phyloP scores from a whole-genome alignment of 805 yeast genomes.

The Naumovozyma baii region DNA sequence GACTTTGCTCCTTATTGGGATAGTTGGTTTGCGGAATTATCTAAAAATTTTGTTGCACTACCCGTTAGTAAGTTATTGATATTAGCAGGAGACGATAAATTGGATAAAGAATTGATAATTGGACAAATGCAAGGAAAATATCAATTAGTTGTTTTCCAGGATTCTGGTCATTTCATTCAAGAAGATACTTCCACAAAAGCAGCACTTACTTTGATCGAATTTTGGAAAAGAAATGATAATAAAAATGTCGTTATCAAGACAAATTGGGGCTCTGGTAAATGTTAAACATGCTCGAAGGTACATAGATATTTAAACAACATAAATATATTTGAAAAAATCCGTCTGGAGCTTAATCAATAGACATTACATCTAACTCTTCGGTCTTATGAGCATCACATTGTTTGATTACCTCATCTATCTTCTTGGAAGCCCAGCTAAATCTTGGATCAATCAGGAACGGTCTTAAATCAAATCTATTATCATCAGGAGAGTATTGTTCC shows the following conservation, averaged over 20 bases:
- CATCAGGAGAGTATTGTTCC: slow-evolving; percentile 96
- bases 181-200: slow-evolving; percentile 76
- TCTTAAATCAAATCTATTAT: slow-evolving; percentile 87
- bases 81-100: slow-evolving; percentile 79
- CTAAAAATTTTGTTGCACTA: slow-evolving; percentile 40
- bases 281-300: too few species aligned
- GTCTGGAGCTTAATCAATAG: slow-evolving; percentile 22
- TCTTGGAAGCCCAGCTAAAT: slow-evolving; percentile 81
- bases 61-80: slow-evolving; percentile 61
- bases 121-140: slow-evolving; percentile 98
- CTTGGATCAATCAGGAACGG: slow-evolving; percentile 91
- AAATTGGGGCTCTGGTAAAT: slow-evolving; percentile 30
- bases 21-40: slow-evolving; percentile 70
- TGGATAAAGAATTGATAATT: slow-evolving; percentile 76
- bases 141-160: slow-evolving; percentile 74
- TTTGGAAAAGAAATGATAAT: slow-evolving; percentile 36
- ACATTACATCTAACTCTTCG: slow-evolving; percentile 22
- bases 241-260: slow-evolving; percentile 29
- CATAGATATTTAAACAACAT: too few species aligned
- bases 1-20: slow-evolving; percentile 65
- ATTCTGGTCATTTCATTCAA: slow-evolving; percentile 89
- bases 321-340: too few species aligned
- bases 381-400: slow-evolving; percentile 35
- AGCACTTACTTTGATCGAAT: slow-evolving; percentile 42
- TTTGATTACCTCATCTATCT: slow-evolving; percentile 73